Evolutionary conservation across 2,329 filamentous ascomycete species (phyloP), one percentile per base, ranked within the genome.

Genomic region (Acephala macrosclerotiorum): DNA sequence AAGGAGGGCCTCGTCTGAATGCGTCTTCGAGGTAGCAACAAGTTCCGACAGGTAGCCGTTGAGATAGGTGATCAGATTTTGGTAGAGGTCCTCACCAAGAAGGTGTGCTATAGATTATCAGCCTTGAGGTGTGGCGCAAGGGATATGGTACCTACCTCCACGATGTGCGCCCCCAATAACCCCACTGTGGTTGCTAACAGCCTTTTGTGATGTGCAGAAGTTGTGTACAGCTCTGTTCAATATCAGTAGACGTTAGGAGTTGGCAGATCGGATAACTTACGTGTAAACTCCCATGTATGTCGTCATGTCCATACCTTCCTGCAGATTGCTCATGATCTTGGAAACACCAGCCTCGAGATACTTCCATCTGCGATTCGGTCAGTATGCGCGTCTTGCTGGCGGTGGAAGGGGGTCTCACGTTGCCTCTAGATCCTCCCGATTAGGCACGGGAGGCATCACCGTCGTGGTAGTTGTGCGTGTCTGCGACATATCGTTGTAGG

Each of bases 231-330:
- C 94, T 61, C 86, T 94, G 77, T 49, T 61, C 40, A 6, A 36
- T 49, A 40, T 26, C 18, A 47, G 25, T 14, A 49, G 25, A 49
- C 36, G 20, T 25, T 25, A 18, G 22, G 26, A 20, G 60, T 20
- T 42, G 22, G 9, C 61, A 3, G 33, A 22, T 60, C 47, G 8
- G 35, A 57, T 38, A 60, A 79, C 81, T 72, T 77, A 93, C 91
- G 95, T 97, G 81, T 98, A 98, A 67, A 97, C 89, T 64, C 92
- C 93, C 95, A 98, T 97, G 81, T 98, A 98, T 73, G 93, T 95
- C 74, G 91, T 88, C 89, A 98, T 94, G 76, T 97, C 94, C 80
- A 99, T 92, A 67, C 96, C 96, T 71, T 93, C 91, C 75, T 95
- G 92, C 33, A 98, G 85, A 76, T 96, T 92, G 73, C 89, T 88